phyloP scores from a whole-genome alignment of 345 rosid genomes.

The Diplotaxis tenuifolia region DNA sequence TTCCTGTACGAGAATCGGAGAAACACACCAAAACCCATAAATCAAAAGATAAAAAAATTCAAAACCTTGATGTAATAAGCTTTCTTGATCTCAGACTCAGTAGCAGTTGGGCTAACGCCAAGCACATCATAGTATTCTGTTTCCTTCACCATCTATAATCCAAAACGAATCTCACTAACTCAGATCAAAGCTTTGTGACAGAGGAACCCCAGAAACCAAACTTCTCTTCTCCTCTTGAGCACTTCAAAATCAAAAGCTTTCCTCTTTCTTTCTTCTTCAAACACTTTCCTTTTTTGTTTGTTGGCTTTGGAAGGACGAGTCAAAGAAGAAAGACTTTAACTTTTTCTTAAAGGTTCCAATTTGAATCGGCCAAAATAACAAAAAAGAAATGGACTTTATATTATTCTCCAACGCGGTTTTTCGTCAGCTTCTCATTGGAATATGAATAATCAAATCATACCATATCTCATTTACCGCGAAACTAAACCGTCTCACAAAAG shows the following conservation, averaged over 20 bases:
- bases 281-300: not conserved
- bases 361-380: constrained; percentile 9
- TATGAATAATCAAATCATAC: not conserved
- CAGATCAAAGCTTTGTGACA: not conserved
- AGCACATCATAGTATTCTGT: constrained; percentile 93
- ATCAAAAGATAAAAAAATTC: not conserved
- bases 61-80: constrained; percentile 94
- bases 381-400: not conserved
- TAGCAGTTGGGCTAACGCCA: constrained; percentile 84
- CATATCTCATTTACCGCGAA: not conserved
- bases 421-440: constrained; percentile 33
- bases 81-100: constrained; percentile 93
- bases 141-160: constrained; percentile 80
- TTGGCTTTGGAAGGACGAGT: constrained; percentile 23
- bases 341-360: constrained; percentile 1
- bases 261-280: not conserved
- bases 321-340: constrained; percentile 32
- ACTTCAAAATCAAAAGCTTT: constrained; percentile 13
- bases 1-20: not conserved
- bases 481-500: not conserved
- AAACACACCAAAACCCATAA: not conserved
- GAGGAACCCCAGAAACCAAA: not conserved
- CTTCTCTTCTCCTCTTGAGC: not conserved
- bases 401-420: constrained; percentile 32
- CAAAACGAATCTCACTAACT: constrained; percentile 6